A percentile compares a stretch with the other conserved stretches of the same genome.
These are phyloP conservation scores for Lichtheimia ornata DNA, from an alignment of 371 early-diverging fungal species.

Conservation along the genomic window DNA sequence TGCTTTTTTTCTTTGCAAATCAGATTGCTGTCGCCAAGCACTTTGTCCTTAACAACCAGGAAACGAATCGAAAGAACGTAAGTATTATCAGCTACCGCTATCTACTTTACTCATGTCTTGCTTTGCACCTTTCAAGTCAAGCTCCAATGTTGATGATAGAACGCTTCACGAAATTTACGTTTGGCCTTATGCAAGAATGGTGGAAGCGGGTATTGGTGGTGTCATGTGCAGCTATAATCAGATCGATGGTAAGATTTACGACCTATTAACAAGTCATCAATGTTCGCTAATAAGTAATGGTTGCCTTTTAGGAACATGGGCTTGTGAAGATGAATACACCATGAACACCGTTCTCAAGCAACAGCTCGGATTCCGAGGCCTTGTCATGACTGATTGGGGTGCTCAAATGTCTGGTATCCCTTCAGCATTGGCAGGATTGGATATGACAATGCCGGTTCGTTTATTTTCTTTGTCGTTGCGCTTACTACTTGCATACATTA, in stretches of 20 bases:
- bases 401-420: constrained; percentile 25
- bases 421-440: constrained; percentile 41
- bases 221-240: constrained; percentile 56
- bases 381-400: constrained; percentile 32
- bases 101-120: no score
- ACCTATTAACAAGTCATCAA: no score
- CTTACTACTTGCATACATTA: neutral
- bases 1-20: neutral
- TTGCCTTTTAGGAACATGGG: constrained; percentile 15
- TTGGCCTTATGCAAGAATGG: constrained; percentile 44
- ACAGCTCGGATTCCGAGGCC: constrained; percentile 37
- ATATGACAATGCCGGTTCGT: constrained; percentile 57
- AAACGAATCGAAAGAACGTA: constrained; percentile 29
- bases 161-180: constrained; percentile 58
- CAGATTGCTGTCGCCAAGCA: constrained; percentile 61
- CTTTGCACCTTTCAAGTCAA: constrained; percentile 20
- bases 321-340: constrained; percentile 39
- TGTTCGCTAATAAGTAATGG: no score
- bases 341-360: constrained; percentile 45
- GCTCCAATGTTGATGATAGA: constrained; percentile 42
- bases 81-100: neutral
- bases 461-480: no score
- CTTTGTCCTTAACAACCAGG: constrained; percentile 54
- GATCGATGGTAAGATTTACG: constrained; percentile 23
- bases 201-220: constrained; percentile 51